A percentile compares a stretch with the other conserved stretches of the same genome.
Conservation (phyloP, 2,329 filamentous ascomycete species). For the Alternaria arbusti region DNA sequence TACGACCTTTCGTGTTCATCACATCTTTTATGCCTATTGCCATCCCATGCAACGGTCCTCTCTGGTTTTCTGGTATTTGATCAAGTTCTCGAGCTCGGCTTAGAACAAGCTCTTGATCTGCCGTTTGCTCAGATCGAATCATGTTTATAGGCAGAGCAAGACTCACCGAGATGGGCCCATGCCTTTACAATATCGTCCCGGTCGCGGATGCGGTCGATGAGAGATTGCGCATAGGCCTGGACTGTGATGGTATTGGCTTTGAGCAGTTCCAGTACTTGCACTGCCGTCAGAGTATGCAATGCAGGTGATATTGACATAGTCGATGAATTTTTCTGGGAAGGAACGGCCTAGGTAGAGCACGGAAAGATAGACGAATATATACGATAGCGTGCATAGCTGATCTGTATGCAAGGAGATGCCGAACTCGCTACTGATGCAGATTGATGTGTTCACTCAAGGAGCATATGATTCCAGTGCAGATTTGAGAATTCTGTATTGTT, state of each 20-base stretch:
- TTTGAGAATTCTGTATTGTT: background rate
- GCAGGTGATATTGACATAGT: background rate
- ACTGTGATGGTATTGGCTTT: background rate
- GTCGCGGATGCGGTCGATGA: background rate
- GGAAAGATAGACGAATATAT: background rate
- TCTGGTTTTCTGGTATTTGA: background rate
- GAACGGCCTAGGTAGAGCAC: background rate
- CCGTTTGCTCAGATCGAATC: background rate
- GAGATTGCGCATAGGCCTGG: background rate
- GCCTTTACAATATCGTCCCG: background rate
- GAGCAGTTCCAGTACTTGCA: background rate
- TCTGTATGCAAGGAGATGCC: background rate
- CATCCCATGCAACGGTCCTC: background rate
- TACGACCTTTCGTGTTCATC: background rate
- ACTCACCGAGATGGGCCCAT: background rate
- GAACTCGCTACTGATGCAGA: background rate
- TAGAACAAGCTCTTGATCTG: background rate
- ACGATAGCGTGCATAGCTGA: background rate
- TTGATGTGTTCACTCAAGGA: background rate
- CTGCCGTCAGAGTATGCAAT: background rate
- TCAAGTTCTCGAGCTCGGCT: background rate
- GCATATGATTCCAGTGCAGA: background rate
- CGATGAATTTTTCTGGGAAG: fast-evolving
- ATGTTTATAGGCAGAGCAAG: background rate
- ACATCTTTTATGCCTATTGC: background rate